These are phyloP conservation scores for Podospora appendiculata DNA, from an alignment of 495 filamentous ascomycete genomes.

Conservation along the genomic window DNA sequence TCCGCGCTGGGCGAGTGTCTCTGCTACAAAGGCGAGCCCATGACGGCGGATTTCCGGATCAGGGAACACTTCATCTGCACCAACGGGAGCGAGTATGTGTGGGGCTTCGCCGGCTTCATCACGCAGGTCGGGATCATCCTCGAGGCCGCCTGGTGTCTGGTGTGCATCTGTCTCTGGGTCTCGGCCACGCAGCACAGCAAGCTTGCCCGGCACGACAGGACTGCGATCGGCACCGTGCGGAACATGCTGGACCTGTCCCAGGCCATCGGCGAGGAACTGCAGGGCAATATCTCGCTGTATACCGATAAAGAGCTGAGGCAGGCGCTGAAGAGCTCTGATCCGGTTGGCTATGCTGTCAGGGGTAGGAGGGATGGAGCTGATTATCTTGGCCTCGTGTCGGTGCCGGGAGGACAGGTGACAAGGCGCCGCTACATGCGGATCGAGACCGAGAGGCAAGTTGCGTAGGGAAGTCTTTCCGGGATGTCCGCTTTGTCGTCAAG, in stretches of 20 bases:
- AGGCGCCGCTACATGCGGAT: no score
- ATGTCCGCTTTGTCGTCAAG: no score
- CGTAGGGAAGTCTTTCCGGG: no score
- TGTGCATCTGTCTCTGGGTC: background rate
- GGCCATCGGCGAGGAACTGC: background rate
- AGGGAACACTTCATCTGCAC: background rate
- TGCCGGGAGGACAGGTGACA: no score
- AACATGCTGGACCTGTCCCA: conserved; percentile 1
- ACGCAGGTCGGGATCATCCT: background rate
- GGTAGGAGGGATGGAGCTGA: no score
- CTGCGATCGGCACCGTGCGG: background rate
- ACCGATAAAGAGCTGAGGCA: background rate
- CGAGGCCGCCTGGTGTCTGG: background rate
- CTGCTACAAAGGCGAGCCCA: conserved; percentile 3
- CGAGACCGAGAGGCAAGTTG: no score
- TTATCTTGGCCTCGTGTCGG: no score
- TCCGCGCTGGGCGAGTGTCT: background rate
- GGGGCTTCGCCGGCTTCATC: background rate
- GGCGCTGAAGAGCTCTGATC: background rate
- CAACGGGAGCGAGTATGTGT: background rate
- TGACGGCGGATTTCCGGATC: conserved; percentile 1
- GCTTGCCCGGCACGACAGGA: background rate
- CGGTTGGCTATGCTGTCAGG: background rate
- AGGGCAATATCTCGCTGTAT: background rate
- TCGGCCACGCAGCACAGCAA: background rate